Percentiles rank a stretch among this genome's conserved stretches.
Evolutionary conservation across 73 alveolate genomes (phyloP).

Genomic region (Symbiodinium natans): DNA sequence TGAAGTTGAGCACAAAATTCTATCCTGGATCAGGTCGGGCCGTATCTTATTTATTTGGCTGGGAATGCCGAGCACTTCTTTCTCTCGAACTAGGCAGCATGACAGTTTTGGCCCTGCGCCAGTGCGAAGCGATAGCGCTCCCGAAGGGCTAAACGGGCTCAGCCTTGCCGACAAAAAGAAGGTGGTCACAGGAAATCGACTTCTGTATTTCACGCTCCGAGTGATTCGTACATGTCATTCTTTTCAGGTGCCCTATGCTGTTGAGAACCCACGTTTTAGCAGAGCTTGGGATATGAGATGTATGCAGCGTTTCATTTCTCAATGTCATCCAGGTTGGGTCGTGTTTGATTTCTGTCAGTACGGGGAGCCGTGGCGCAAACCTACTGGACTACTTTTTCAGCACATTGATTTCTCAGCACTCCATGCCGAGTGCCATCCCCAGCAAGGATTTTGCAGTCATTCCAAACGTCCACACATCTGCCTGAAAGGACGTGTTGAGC

Average conservation of each 20-base stretch:
- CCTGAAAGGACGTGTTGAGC: not conserved
- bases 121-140: not conserved
- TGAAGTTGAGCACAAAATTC: not conserved
- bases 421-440: too few species aligned
- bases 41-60: slow-evolving; percentile 2
- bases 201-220: not conserved
- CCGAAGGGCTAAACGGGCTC: not conserved
- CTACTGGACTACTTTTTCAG: not conserved
- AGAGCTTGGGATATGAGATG: not conserved
- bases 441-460: not conserved
- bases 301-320: not conserved
- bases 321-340: too few species aligned
- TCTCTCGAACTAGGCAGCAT: not conserved
- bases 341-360: not conserved
- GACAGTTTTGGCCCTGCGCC: slow-evolving; percentile 2
- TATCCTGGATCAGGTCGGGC: not conserved
- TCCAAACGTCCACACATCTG: not conserved
- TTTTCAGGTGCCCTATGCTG: not conserved
- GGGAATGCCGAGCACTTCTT: slow-evolving; percentile 46
- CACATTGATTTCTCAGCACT: not conserved
- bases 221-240: not conserved
- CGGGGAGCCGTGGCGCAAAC: slow-evolving; percentile 30
- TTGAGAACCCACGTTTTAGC: not conserved
- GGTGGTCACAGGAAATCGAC: not conserved
- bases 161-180: not conserved